Evolutionary conservation across 2,329 filamentous ascomycete species (phyloP).

Genomic region (Pestalotiopsis sp.): DNA sequence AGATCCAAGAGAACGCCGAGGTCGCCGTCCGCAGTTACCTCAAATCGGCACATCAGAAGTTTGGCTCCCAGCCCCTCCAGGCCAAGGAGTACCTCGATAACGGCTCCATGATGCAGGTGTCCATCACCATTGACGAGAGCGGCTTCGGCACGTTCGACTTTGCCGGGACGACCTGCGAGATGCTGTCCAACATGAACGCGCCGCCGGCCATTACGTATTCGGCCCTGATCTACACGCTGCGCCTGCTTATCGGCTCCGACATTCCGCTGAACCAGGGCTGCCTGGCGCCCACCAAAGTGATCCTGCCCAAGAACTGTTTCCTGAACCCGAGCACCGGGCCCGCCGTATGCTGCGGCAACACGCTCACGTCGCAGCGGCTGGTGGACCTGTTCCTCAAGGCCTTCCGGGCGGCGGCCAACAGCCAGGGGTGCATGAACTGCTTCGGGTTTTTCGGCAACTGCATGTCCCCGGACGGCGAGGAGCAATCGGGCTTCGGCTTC

Average conservation of each 20-base stretch:
- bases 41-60: constrained; percentile 46
- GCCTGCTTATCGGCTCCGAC: constrained; percentile 71
- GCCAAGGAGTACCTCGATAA: constrained; percentile 79
- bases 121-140: constrained; percentile 62
- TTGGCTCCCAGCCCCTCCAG: constrained; percentile 50
- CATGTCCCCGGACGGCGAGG: constrained; percentile 18
- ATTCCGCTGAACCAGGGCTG: constrained; percentile 80
- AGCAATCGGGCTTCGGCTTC: constrained; percentile 58
- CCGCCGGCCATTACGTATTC: constrained; percentile 35
- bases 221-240: constrained; percentile 35
- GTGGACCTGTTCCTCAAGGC: constrained; percentile 23
- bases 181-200: constrained; percentile 33
- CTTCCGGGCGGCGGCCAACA: constrained; percentile 56
- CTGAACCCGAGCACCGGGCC: constrained; percentile 31
- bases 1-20: constrained; percentile 43
- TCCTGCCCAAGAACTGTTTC: constrained; percentile 31
- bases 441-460: constrained; percentile 66
- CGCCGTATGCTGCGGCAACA: constrained; percentile 26
- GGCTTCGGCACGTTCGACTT: constrained; percentile 68
- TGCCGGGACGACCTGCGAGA: constrained; percentile 55
- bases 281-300: constrained; percentile 38
- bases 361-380: constrained; percentile 24
- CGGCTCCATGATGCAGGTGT: constrained; percentile 29
- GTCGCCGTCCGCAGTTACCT: constrained; percentile 30
- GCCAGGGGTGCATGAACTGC: constrained; percentile 80